Conservation (phyloP, 176 grass and related monocot genomes). For the Microstegium vimineum region DNA sequence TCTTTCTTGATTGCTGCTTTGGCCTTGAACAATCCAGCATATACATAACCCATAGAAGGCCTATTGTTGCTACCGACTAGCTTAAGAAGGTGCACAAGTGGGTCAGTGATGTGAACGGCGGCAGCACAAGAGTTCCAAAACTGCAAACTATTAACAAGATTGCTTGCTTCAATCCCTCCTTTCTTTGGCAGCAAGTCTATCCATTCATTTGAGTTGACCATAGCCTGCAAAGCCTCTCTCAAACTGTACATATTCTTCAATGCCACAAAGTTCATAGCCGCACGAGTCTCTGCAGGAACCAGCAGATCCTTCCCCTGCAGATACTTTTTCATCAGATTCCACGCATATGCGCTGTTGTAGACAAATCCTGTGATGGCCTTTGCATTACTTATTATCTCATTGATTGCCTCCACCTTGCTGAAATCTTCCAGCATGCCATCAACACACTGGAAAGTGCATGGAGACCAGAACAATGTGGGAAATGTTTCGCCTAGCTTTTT, state of each 20-base stretch:
- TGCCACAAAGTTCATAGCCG: conserved; percentile 78
- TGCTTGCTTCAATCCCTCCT: conserved; percentile 53
- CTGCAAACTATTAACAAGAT: conserved; percentile 53
- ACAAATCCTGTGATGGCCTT: conserved; percentile 80
- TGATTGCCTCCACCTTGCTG: conserved; percentile 50
- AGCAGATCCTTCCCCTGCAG: conserved; percentile 75
- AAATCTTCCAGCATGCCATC: conserved; percentile 89
- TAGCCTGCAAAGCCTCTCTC: conserved; percentile 60
- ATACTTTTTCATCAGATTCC: conserved; percentile 75
- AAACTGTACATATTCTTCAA: conserved; percentile 70
- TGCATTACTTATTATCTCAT: conserved; percentile 68
- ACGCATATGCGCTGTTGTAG: conserved; percentile 60
- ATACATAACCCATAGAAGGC: conserved; percentile 83
- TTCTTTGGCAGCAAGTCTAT: conserved; percentile 53
- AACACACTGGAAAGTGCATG: conserved; percentile 72
- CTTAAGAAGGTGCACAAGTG: conserved; percentile 74
- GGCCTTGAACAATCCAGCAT: conserved; percentile 68
- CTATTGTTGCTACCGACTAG: conserved; percentile 64
- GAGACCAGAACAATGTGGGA: conserved; percentile 90
- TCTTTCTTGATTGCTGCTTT: conserved; percentile 82
- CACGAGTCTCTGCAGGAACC: conserved; percentile 47
- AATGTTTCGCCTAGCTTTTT: conserved; percentile 61
- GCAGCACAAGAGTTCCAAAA: conserved; percentile 73
- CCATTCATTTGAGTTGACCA: conserved; percentile 80
- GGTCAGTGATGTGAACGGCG: conserved; percentile 65